phyloP scores from a whole-genome alignment of 352 stramenopile genomes.

The Phytopythium mirpurense region DNA sequence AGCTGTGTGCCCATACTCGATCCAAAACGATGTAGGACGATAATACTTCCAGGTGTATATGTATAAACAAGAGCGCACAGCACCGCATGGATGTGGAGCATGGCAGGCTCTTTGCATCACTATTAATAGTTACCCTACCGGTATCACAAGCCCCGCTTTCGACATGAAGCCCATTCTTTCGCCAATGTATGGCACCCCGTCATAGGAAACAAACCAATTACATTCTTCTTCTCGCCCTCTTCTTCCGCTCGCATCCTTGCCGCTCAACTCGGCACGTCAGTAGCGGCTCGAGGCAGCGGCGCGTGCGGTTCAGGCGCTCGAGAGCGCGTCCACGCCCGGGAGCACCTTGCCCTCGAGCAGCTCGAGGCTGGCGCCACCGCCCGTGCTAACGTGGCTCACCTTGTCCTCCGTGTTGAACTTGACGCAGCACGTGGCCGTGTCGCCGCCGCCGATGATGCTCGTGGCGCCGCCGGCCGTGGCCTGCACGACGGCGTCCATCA shows the following conservation, averaged over 20 bases:
- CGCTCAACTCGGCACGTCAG: background rate
- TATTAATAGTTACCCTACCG: no score
- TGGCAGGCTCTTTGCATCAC: no score
- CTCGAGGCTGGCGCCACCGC: conserved; percentile 95
- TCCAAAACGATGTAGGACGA: no score
- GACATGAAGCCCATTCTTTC: no score
- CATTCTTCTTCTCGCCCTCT: no score
- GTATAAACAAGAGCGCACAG: no score
- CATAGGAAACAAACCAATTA: no score
- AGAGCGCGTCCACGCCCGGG: conserved; percentile 96
- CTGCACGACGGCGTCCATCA: conserved; percentile 96
- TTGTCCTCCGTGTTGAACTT: conserved; percentile 89
- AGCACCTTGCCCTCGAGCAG: conserved; percentile 98
- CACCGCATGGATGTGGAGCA: no score
- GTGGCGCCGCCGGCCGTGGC: conserved; percentile 92
- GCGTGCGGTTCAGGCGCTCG: conserved; percentile 39
- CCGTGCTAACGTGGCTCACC: conserved; percentile 90
- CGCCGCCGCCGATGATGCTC: conserved; percentile 98
- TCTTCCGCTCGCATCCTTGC: background rate
- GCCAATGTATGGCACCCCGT: no score
- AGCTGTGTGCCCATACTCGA: no score
- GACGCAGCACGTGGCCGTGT: conserved; percentile 91
- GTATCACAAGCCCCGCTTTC: no score
- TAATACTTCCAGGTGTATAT: no score
- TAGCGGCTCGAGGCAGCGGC: background rate